Evolutionary conservation across 2,329 filamentous ascomycete genomes (phyloP).

Genomic region (Fusarium robinianum): DNA sequence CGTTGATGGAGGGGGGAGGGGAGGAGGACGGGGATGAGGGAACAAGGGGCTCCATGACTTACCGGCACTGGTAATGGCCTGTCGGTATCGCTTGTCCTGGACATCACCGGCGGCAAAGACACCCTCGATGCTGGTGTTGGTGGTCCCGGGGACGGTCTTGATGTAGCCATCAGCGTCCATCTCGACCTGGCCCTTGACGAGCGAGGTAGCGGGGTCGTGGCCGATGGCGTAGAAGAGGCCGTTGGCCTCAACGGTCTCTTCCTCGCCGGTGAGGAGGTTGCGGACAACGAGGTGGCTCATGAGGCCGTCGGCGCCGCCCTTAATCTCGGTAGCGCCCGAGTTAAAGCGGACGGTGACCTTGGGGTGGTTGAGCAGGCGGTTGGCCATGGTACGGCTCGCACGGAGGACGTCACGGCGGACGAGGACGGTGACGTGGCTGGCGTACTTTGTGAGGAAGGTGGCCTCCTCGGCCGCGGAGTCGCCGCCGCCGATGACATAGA

Average conservation of each 20-base stretch:
- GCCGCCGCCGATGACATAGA: constrained; percentile 94
- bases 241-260: constrained; percentile 85
- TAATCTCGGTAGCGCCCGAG: constrained; percentile 78
- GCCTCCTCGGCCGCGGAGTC: constrained; percentile 98
- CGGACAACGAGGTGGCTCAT: constrained; percentile 89
- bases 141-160: constrained; percentile 84
- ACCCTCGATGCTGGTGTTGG: constrained; percentile 83
- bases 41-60: no score
- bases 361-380: constrained; percentile 76
- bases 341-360: constrained; percentile 94
- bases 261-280: constrained; percentile 73
- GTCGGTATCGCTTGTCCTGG: constrained; percentile 97
- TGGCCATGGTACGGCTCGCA: constrained; percentile 90
- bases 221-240: constrained; percentile 97
- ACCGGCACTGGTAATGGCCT: constrained; percentile 97
- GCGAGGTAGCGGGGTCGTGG: constrained; percentile 88
- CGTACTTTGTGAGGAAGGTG: constrained; percentile 97
- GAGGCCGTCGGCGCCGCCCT: constrained; percentile 80
- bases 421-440: constrained; percentile 89
- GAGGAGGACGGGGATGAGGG: no score
- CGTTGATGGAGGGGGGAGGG: background rate
- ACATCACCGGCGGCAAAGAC: constrained; percentile 98
- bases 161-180: constrained; percentile 92
- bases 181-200: constrained; percentile 89
- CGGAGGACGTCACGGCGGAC: constrained; percentile 86